Evolutionary conservation across 2,329 filamentous ascomycete genomes (phyloP), one percentile per base, ranked within the genome.

Genomic region (Ceratocystis papillata): DNA sequence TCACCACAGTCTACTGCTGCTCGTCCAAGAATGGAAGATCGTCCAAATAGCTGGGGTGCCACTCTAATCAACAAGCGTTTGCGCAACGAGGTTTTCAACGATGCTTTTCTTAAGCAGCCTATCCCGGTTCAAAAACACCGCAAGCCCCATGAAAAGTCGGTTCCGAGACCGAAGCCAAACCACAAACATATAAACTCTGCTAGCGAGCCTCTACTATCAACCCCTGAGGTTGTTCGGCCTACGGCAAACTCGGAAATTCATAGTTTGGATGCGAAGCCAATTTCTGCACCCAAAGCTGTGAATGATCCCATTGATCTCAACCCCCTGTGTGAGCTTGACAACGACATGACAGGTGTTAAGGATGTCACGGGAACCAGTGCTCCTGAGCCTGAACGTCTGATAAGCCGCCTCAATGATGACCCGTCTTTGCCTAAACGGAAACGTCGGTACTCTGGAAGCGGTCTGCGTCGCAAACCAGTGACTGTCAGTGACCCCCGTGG

Each of bases 1-100:
- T 67, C 63, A 15, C 66, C 63, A 20, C 53, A 67, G n/a, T 76
- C 76, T 25, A 73, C 72, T 25, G 74, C 75, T 28, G 64, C 69
- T 61, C 72, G 80, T 25, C 80, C 80, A 3, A 73, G 71, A 2
- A 71, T 86, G 67, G 80, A 83, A 28, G 79, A 84, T 55, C 78
- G 81, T 22, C 81, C 83, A 6, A 83, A 83, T 70, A 86, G 84
- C 71, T 96, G 93, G 92, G 92, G 93, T 6, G 90, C 91, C 17
- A 96, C 92, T 0, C 92, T 88, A 25, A 89, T 96, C 67, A 97
- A 97, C 73, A 88, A 89, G 71, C 85, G 87, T 67, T 77, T 97
- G 48, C 87, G 92, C 68, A 93, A 96, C 73, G 90, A 96, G 74
- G 91, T 96, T 0, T 87, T 96, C 72, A 89, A 91, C 48, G 92